A percentile compares a stretch with the other conserved stretches of the same genome.
Evolutionary conservation across 805 yeast genomes (phyloP).

Genomic region (Hanseniaspora occidentalis): DNA sequence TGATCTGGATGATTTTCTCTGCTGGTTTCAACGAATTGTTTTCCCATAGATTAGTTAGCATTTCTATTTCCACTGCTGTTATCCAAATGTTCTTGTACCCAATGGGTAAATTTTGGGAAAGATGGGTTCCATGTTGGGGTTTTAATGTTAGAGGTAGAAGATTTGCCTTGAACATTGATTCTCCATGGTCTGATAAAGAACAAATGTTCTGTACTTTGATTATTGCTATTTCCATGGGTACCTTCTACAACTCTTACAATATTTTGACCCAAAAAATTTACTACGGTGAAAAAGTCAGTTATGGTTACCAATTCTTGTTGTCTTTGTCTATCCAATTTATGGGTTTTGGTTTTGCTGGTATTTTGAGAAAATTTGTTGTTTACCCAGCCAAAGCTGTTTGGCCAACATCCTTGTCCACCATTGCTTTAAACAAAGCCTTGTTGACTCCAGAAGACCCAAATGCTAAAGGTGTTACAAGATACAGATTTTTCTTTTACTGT

Average conservation of each 20-base stretch:
- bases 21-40: slow-evolving; percentile 46
- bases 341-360: slow-evolving; percentile 57
- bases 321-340: slow-evolving; percentile 47
- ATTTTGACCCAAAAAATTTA: slow-evolving; percentile 24
- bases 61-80: slow-evolving; percentile 31
- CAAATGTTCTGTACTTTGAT: slow-evolving; percentile 49
- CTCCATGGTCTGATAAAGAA: slow-evolving; percentile 49
- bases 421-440: slow-evolving; percentile 44
- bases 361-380: slow-evolving; percentile 44
- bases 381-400: slow-evolving; percentile 50
- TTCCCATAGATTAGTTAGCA: slow-evolving; percentile 40
- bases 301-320: slow-evolving; percentile 38
- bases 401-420: slow-evolving; percentile 49
- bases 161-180: slow-evolving; percentile 40
- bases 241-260: slow-evolving; percentile 26
- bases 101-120: slow-evolving; percentile 31
- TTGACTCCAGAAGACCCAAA: slow-evolving; percentile 26
- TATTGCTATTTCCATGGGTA: slow-evolving; percentile 27
- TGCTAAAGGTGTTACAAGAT: slow-evolving; percentile 27
- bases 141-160: slow-evolving; percentile 28
- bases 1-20: slow-evolving; percentile 39
- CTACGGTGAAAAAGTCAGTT: slow-evolving; percentile 22
- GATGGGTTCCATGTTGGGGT: slow-evolving; percentile 34
- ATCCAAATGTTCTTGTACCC: slow-evolving; percentile 36
- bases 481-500: slow-evolving; percentile 33